A percentile compares a stretch with the other conserved stretches of the same genome.
Conservation (phyloP, 345 rosid genomes). For the Pistacia integerrima region DNA sequence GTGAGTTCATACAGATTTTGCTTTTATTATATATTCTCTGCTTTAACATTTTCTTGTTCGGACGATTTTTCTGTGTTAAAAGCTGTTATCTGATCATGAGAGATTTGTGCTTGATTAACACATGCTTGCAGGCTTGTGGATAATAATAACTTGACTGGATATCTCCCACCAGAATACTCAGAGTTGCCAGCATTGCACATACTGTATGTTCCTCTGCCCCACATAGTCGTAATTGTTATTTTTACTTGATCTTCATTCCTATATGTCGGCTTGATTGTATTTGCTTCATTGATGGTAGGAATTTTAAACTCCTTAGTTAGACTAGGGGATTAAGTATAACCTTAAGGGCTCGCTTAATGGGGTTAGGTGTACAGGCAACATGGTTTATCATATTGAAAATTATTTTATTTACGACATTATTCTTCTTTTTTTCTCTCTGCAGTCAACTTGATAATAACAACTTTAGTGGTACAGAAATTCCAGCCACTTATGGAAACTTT, state of each 20-base stretch:
- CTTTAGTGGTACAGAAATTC: slow-evolving; percentile 67
- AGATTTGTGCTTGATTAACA: slow-evolving; percentile 5
- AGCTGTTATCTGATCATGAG: slow-evolving; percentile 1
- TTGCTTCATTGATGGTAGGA: slow-evolving; percentile 4
- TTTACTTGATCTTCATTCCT: neutral
- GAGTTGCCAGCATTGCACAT: slow-evolving; percentile 56
- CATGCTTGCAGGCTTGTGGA: slow-evolving; percentile 69
- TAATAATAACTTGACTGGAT: slow-evolving; percentile 70
- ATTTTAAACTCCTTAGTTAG: neutral
- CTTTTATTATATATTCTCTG: too few species aligned
- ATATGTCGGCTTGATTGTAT: neutral
- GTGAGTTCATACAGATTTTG: too few species aligned
- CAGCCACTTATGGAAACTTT: slow-evolving; percentile 61
- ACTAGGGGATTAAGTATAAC: too few species aligned
- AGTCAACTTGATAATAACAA: slow-evolving; percentile 93
- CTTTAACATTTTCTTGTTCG: neutral
- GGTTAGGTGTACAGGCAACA: neutral
- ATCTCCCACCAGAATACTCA: slow-evolving; percentile 72
- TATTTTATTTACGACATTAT: too few species aligned
- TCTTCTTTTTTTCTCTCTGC: slow-evolving; percentile 37
- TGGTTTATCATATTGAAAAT: too few species aligned
- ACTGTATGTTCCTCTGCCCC: slow-evolving; percentile 51
- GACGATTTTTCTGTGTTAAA: neutral
- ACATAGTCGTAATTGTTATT: neutral
- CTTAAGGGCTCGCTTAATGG: too few species aligned